Base-by-base conservation (phyloP, 2,329 filamentous ascomycete genomes). In the Fusarium robinianum region DNA sequence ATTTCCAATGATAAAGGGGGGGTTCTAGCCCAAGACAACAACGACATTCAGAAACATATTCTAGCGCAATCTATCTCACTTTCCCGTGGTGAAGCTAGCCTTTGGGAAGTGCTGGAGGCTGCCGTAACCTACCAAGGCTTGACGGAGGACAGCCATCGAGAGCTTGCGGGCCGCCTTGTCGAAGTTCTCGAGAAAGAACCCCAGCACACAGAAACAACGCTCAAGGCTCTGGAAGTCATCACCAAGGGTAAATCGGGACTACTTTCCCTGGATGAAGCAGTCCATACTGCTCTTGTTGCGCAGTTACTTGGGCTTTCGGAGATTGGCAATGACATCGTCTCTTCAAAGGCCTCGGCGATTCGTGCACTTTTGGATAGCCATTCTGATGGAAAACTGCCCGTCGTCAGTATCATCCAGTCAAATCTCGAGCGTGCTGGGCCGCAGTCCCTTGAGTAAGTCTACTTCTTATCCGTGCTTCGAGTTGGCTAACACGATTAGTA, bases 251-350 rank as follows among this genome's bases (percentile, higher is more conserved):
- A 66, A 14, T 73, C 77, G 0, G 61, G 68, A 5, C 51, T 79
- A 1, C 63, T 83, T 9, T 66, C 70, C 0, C 58, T 71, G 22
- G 68, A 77, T 14, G 71, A 76, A 6, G 65, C 68, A 3, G 58
- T 72, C 3, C 75, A 80, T 27, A 72, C 80, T 15, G 64, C 67
- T 3, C 60, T 84, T 1, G 73, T 83, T 21, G 72, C 77, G 0
- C 74, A 73, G 12, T 62, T 85, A 1, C 62, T 85, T 1, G 69
- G 75, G 10, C 58, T 84, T 6, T 77, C 74, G 4, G 81, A 85
- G 52, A 65, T 76, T 1, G 63, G 69, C 3, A 70, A 75, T 36
- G 35, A 58, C 1, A 39, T 53, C 1, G 42, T 73, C 4, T 71
- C 75, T 2, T 60, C 70, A 3, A 74, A 72, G 39, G 70, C 74